These are phyloP conservation scores for Solanum ahanhuiri DNA, from an alignment of 257 asterid species.

Conservation along the genomic window DNA sequence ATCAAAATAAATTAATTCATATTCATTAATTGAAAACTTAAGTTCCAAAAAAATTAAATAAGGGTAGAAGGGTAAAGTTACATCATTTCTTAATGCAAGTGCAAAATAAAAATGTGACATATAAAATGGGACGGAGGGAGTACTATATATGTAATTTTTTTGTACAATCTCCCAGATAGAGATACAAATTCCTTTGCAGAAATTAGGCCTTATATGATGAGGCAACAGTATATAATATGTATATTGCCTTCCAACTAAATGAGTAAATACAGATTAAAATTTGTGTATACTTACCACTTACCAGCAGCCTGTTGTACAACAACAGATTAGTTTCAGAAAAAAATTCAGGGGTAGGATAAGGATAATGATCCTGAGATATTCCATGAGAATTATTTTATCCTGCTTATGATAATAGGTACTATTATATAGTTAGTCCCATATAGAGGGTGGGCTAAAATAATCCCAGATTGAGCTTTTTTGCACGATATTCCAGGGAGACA, in stretches of 20 bases:
- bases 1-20: too few relatives aligned
- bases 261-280: not conserved
- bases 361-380: not conserved
- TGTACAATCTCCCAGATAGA: not conserved
- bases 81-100: too few relatives aligned
- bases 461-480: not conserved
- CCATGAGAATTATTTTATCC: not conserved
- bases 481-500: not conserved
- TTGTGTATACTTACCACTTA: conserved; percentile 81
- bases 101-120: too few relatives aligned
- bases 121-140: too few relatives aligned
- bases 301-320: conserved; percentile 60
- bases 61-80: too few relatives aligned
- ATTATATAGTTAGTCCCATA: not conserved
- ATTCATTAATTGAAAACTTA: too few relatives aligned
- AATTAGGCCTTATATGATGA: not conserved
- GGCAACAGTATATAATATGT: not conserved
- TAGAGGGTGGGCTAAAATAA: not conserved
- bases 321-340: not conserved
- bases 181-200: not conserved
- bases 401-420: not conserved
- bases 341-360: not conserved
- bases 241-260: conserved; percentile 3
- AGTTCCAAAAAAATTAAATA: too few relatives aligned
- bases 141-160: not conserved